These are phyloP conservation scores for Mercurialis annua DNA, from an alignment of 345 rosid genomes.

Conservation along the genomic window DNA sequence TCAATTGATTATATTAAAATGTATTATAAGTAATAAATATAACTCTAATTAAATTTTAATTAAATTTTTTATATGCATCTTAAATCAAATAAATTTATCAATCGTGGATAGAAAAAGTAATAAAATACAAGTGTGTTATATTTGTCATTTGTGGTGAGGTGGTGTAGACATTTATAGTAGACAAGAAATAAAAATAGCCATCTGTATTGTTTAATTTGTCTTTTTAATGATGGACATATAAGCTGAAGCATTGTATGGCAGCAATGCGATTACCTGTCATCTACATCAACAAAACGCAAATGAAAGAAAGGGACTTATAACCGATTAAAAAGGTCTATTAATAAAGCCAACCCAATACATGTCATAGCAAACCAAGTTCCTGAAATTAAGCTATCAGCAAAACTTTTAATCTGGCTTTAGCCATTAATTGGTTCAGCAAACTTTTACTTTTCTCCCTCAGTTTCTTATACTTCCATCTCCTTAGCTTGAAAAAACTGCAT, in stretches of 20 bases:
- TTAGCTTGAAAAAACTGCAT: constrained; percentile 9
- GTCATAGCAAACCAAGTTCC: constrained; percentile 16
- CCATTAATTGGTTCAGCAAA: constrained; percentile 13
- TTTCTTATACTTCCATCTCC: constrained; percentile 13
- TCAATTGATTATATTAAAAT: too few relatives aligned
- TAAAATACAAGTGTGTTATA: too few relatives aligned
- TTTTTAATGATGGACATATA: background rate
- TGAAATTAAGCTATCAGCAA: constrained; percentile 14
- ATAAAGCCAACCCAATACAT: constrained; percentile 14
- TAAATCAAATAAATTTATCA: too few relatives aligned
- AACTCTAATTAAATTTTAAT: too few relatives aligned
- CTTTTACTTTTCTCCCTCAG: constrained; percentile 2
- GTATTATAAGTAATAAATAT: too few relatives aligned
- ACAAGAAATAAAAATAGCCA: too few relatives aligned
- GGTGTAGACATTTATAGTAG: too few relatives aligned
- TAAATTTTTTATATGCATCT: too few relatives aligned
- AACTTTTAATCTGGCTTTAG: constrained; percentile 14
- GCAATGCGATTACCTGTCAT: background rate
- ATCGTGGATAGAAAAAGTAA: too few relatives aligned
- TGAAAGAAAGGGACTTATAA: constrained; percentile 9
- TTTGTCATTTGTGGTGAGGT: too few relatives aligned
- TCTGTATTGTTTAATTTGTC: too few relatives aligned
- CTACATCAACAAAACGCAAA: constrained; percentile 4
- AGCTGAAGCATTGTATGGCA: background rate
- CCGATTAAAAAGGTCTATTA: constrained; percentile 8